phyloP scores from a whole-genome alignment of 805 yeast genomes.

The Wickerhamiella cacticola region DNA sequence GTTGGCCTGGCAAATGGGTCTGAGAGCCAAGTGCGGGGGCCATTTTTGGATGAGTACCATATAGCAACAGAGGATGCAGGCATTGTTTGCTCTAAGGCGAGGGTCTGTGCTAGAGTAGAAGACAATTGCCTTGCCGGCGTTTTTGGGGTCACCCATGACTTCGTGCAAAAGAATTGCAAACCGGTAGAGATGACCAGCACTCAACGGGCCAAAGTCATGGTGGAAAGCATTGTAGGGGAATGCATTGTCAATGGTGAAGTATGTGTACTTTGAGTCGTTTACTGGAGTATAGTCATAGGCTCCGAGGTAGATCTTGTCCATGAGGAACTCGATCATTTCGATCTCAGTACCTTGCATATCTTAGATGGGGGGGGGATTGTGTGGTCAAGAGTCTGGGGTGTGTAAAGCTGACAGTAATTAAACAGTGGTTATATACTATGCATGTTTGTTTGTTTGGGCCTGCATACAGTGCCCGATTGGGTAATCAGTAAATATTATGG shows the following conservation, averaged over 20 bases:
- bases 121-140: constrained; percentile 79
- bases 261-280: constrained; percentile 63
- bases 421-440: constrained; percentile 3
- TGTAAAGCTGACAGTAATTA: not conserved
- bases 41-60: constrained; percentile 91
- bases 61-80: constrained; percentile 85
- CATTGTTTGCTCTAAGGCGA: constrained; percentile 80
- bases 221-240: constrained; percentile 92
- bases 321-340: constrained; percentile 29
- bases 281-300: constrained; percentile 72
- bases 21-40: constrained; percentile 97
- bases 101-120: constrained; percentile 77
- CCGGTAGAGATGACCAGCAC: constrained; percentile 82
- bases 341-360: not conserved
- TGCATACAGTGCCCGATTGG: constrained; percentile 2
- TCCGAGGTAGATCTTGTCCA: constrained; percentile 59
- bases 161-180: constrained; percentile 93
- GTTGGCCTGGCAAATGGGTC: constrained; percentile 81
- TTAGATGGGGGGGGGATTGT: not conserved
- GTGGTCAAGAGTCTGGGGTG: not conserved
- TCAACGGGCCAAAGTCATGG: constrained; percentile 91
- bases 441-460: constrained; percentile 12
- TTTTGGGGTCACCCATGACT: constrained; percentile 70
- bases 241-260: constrained; percentile 85
- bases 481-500: constrained; percentile 1